These are phyloP conservation scores for Fabrea salina DNA, from an alignment of 169 alveolate species.

Conservation along the genomic window DNA sequence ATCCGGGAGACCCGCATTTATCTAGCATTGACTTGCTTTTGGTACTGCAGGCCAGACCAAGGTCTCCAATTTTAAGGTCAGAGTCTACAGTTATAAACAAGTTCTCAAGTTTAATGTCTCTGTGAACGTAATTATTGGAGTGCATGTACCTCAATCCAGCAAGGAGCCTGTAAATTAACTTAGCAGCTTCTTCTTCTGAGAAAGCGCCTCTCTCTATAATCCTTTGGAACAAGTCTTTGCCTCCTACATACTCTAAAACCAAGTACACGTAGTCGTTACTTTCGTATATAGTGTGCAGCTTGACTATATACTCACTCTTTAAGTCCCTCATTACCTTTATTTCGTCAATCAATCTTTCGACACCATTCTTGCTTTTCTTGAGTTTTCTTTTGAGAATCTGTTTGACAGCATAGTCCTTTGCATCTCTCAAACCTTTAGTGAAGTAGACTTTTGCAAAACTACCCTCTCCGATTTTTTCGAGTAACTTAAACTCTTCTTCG, in stretches of 20 bases:
- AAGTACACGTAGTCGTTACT: background rate
- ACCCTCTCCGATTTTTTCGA: constrained; percentile 11
- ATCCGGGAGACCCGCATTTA: constrained; percentile 24
- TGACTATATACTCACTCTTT: background rate
- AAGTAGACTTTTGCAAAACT: background rate
- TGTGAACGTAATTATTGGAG: background rate
- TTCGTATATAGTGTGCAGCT: constrained; percentile 8
- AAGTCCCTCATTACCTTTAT: background rate
- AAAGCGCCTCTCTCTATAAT: background rate
- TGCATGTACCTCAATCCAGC: background rate
- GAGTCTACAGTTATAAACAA: background rate
- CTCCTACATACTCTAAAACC: background rate
- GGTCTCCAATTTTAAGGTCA: constrained; percentile 33
- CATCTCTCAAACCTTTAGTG: background rate
- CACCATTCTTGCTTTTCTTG: background rate
- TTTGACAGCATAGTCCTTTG: background rate
- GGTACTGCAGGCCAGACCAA: constrained; percentile 46
- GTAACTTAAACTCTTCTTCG: background rate
- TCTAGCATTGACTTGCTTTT: too few relatives aligned
- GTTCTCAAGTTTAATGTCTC: constrained; percentile 19
- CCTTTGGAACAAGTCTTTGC: background rate
- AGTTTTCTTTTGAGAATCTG: background rate
- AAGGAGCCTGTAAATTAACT: background rate
- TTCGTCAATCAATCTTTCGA: background rate
- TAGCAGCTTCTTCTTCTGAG: background rate